These are phyloP conservation scores for Xylaria polymorpha DNA, from an alignment of 2,329 filamentous ascomycete species.

Conservation along the genomic window DNA sequence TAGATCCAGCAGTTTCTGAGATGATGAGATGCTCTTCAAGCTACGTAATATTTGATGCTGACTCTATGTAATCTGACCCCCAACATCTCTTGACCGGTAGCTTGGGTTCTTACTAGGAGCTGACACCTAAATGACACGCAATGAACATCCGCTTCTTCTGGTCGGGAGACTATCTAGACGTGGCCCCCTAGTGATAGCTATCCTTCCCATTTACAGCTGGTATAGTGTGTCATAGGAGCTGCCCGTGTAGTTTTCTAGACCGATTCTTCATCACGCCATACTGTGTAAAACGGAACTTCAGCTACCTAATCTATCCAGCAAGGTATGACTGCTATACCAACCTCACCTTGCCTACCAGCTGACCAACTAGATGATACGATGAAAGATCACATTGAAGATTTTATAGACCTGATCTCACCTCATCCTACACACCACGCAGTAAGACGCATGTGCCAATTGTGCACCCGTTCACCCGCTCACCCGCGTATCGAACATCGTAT, in stretches of 20 bases:
- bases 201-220: background rate
- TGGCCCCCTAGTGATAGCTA: background rate
- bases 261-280: background rate
- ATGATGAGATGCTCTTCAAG: background rate
- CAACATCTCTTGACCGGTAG: no score
- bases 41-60: constrained; percentile 3
- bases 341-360: constrained; percentile 10
- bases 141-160: background rate
- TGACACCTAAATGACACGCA: background rate
- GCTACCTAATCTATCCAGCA: background rate
- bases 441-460: constrained; percentile 11
- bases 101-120: background rate
- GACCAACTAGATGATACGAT: constrained; percentile 7
- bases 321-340: constrained; percentile 4
- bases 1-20: background rate
- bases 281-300: background rate
- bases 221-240: background rate
- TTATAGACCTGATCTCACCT: constrained; percentile 27
- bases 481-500: constrained; percentile 2
- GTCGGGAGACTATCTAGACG: background rate
- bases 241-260: background rate
- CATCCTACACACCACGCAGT: constrained; percentile 16
- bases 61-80: constrained; percentile 7
- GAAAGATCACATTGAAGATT: background rate
- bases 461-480: constrained; percentile 19